phyloP scores from a whole-genome alignment of 164 flowering plant species.

The Saururus chinensis region DNA sequence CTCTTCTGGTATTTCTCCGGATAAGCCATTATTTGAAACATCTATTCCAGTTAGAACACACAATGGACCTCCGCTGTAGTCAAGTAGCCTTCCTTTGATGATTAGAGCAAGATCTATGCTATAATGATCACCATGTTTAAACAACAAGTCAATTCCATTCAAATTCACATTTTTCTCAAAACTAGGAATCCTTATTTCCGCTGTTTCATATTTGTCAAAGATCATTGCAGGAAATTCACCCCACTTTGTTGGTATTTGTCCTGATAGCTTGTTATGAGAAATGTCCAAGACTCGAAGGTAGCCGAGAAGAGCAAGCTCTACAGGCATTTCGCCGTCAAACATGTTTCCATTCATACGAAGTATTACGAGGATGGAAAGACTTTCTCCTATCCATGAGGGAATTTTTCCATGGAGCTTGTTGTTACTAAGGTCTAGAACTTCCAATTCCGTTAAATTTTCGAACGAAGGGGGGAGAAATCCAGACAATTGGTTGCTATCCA shows the following conservation, averaged over 20 bases:
- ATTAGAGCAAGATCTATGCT: too few species aligned
- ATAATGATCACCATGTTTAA: too few species aligned
- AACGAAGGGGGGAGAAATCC: slow-evolving; percentile 1
- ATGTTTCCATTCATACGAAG: slow-evolving; percentile 11
- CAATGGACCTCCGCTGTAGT: too few species aligned
- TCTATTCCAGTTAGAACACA: too few species aligned
- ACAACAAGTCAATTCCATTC: too few species aligned
- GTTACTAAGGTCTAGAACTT: not conserved
- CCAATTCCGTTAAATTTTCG: not conserved
- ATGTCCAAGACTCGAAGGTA: slow-evolving; percentile 17
- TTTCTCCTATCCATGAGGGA: slow-evolving; percentile 2
- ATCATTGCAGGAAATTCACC: too few species aligned
- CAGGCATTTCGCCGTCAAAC: slow-evolving; percentile 9
- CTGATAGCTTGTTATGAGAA: slow-evolving; percentile 11
- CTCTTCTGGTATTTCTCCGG: too few species aligned
- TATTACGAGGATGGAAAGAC: slow-evolving; percentile 1
- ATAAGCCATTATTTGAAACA: too few species aligned
- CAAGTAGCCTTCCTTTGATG: too few species aligned
- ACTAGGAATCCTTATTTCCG: too few species aligned
- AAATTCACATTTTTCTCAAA: too few species aligned
- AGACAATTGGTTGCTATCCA: not conserved
- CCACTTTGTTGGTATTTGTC: slow-evolving; percentile 5
- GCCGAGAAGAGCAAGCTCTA: slow-evolving; percentile 1
- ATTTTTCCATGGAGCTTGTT: not conserved
- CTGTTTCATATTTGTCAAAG: too few species aligned